Evolutionary conservation across 2,329 filamentous ascomycete genomes (phyloP), one percentile per base, ranked within the genome.

Genomic region (Colletotrichum cereale): DNA sequence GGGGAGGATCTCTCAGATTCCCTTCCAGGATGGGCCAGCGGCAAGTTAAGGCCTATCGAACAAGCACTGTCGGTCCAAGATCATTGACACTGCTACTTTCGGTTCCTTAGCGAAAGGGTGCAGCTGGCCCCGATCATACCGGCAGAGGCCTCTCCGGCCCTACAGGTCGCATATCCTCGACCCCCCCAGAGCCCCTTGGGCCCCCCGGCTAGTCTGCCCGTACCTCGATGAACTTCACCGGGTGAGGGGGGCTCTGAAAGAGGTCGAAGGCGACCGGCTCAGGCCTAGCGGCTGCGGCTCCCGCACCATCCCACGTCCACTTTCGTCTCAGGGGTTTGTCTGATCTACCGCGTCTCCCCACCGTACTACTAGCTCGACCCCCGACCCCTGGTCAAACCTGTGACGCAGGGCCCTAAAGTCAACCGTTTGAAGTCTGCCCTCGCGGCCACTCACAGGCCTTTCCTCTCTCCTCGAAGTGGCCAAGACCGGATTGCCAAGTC

Each of bases 311-410:
- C 52, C 44, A 61, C 61, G 7, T 69, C 53, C 52, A 55, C 57
- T 44, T 58, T 67, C 68, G 68, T 71, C 64, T 71, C 68, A 71
- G 64, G 67, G 68, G 68, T 71, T 71, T 67, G 68, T 71, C 68
- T 71, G 68, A 71, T 71, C 64, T 71, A 58, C 68, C 64, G 57
- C n/a, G 57, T 57, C 50, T 48, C 47, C 47, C 50, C 63, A 55
- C 67, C 42, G n/a, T n/a, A n/a, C n/a, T n/a, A n/a, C 42, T 36
- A 36, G 57, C 64, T 52, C n/a, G n/a, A 8, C 36, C 64, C 61
- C 40, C 50, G 26, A 24, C 57, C 67, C 67, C 62, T 53, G 40
- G 68, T 26, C 24, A 26, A 62, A 44, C 26, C 68, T 71, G 68
- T 58, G 64, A 71, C 68, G 68, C 64, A 26, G 44, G 62, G 50